Evolutionary conservation across 148 eudicot species (phyloP), one percentile per base, ranked within the genome.

Genomic region (Amaranthus cruentus): DNA sequence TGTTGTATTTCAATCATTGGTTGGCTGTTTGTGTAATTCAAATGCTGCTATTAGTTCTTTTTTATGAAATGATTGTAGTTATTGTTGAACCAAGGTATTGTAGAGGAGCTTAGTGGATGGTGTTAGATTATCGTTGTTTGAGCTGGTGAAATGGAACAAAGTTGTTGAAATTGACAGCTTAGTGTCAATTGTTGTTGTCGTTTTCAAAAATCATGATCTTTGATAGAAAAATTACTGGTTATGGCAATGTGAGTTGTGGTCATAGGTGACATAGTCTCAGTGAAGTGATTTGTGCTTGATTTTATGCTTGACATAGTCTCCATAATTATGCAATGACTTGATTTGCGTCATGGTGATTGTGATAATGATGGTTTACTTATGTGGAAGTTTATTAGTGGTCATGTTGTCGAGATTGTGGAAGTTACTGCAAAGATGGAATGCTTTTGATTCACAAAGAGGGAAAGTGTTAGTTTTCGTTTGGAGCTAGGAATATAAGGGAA

Each of bases 351-450:
- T 7, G 51, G 68, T 12, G n/a, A 55, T 43, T 55, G 9, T 73
- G 76, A 72, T 48, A 7, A 38, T 46, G 49, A 9, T 15, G 62
- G 8, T 48, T 55, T 21, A 59, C 57, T 61, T 42, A 73, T 8
- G 38, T 7, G 76, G 51, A 65, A 42, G 48, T 66, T 52, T 51
- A 62, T 62, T 12, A n/a, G 5, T 73, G 69, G 18, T 42, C 43
- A 62, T 46, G 7, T 4, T 73, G 11, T 18, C 56, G 38, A 28
- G 38, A 28, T 28, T 28, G 38, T 28, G 38, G 38, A 28, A 28
- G 38, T 28, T 28, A 28, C 38, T 28, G 38, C 38, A 28, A 28
- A 28, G 38, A 28, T 28, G 38, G 38, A 28, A 28, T 28, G 38
- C 38, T 28, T 28, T 28, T 28, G 38, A 28, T 28, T 28, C 38